These are phyloP conservation scores for Tricholoma flavovirens DNA, from an alignment of 768 basidiomycete species.

Conservation along the genomic window DNA sequence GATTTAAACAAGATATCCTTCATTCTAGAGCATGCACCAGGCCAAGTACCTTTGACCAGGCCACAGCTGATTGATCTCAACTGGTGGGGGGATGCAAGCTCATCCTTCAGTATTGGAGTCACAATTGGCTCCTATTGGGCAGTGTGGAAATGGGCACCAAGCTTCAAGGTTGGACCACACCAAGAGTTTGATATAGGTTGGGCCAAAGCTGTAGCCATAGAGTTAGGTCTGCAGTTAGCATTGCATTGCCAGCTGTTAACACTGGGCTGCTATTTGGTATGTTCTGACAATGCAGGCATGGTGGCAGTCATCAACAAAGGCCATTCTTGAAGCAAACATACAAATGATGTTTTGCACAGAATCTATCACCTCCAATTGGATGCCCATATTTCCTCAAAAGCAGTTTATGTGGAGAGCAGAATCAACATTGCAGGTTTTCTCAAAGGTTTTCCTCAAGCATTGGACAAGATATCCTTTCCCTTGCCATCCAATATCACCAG, in stretches of 20 bases:
- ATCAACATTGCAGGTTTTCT: conserved; percentile 26
- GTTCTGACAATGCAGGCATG: too few relatives aligned
- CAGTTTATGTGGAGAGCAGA: conserved; percentile 15
- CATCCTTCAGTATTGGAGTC: conserved; percentile 23
- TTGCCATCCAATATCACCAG: neutral
- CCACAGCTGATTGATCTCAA: conserved; percentile 17
- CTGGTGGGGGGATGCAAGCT: conserved; percentile 33
- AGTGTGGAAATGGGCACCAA: too few relatives aligned
- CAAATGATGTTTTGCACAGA: too few relatives aligned
- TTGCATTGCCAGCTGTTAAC: neutral
- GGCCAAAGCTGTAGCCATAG: neutral
- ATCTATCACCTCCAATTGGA: too few relatives aligned
- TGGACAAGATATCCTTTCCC: neutral
- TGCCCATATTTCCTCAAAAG: conserved; percentile 6
- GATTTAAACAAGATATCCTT: too few relatives aligned
- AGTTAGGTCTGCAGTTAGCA: neutral
- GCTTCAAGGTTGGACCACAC: too few relatives aligned
- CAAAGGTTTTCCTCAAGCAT: neutral
- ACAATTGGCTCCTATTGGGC: too few relatives aligned
- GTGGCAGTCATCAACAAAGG: too few relatives aligned
- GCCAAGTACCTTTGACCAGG: too few relatives aligned
- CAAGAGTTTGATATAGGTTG: too few relatives aligned
- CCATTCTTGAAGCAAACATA: too few relatives aligned
- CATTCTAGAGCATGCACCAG: too few relatives aligned
- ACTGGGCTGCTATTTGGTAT: neutral